Conservation (phyloP, 2,329 filamentous ascomycete genomes). For the Clonostachys chloroleuca region DNA sequence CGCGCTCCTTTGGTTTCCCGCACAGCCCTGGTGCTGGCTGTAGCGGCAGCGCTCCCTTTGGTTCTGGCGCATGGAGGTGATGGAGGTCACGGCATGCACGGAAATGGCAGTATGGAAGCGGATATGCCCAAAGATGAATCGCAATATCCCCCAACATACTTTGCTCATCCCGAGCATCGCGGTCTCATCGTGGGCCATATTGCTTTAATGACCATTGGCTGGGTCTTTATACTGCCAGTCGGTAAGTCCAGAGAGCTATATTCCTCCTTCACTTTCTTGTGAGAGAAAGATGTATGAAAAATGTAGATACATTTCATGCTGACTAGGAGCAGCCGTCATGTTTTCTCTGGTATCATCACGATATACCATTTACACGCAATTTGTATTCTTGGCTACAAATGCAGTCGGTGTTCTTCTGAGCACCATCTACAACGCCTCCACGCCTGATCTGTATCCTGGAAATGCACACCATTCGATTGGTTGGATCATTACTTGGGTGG, state of each 20-base stretch:
- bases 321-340: conserved; percentile 62
- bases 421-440: conserved; percentile 72
- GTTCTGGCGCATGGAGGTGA: conserved; percentile 3
- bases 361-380: conserved; percentile 65
- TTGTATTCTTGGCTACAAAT: conserved; percentile 62
- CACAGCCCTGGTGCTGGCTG: neutral
- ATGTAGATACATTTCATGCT: neutral
- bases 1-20: neutral
- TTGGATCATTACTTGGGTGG: conserved; percentile 75
- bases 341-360: conserved; percentile 78
- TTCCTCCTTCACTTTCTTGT: neutral
- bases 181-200: conserved; percentile 66
- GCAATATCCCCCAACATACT: conserved; percentile 50
- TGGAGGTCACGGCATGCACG: conserved; percentile 4
- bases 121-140: conserved; percentile 9
- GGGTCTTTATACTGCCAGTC: conserved; percentile 69
- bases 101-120: conserved; percentile 3
- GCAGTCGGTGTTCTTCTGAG: conserved; percentile 60
- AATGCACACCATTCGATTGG: conserved; percentile 88
- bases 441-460: conserved; percentile 80
- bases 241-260: conserved; percentile 44
- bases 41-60: neutral
- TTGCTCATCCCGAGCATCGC: conserved; percentile 46
- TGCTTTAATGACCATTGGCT: conserved; percentile 62
- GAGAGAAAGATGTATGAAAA: neutral